Base-by-base conservation (phyloP, 192 early-diverging fungal species). In the Linnemannia exigua region DNA sequence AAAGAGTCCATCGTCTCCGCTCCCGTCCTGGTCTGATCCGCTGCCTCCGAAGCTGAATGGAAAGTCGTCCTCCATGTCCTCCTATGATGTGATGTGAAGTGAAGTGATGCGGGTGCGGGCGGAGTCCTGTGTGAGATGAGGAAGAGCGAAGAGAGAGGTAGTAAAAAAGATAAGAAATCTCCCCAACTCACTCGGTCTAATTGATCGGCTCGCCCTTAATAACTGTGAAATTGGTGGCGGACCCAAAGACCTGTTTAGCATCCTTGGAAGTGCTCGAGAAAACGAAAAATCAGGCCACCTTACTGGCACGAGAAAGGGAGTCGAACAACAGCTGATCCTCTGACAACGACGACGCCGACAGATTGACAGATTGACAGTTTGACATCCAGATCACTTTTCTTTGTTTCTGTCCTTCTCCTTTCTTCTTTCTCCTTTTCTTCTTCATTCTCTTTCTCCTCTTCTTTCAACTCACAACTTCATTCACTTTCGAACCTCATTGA, bases 31-130 rank as follows among this genome's bases (percentile, higher is more conserved):
- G 54, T 86, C 84, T 19, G 84, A 86, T 28, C 35, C 61, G 3
- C 41, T 25, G 20, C 37, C 37, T 38, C 78, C 84, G 33, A 86
- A 86, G 68, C 69, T 75, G 74, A 86, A 86, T 51, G 84, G 84
- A 50, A 86, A 86, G 67, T 80, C 73, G 19, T 85, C 75, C 48
- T 72, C 61, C 73, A 74, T 74, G 73, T 25, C 35, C 25, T 63
- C 28, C n/a, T 28, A 44, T 44, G 41, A 44, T 63, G 58, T 31
- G 58, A 63, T 63, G 58, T 31, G 28, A n/a, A 31, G 58, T 63
- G 58, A 15, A 11, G 58, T 9, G 58, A 12, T 31, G n/a, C n/a
- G n/a, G n/a, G n/a, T n/a, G n/a, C n/a, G n/a, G n/a, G n/a, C n/a
- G n/a, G n/a, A n/a, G n/a, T n/a, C 12, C 58, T n/a, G n/a, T 1